Percentiles rank a stretch among this genome's conserved stretches.
phyloP scores from a whole-genome alignment of 352 stramenopile species.

The Hyaloperonospora brassicae region DNA sequence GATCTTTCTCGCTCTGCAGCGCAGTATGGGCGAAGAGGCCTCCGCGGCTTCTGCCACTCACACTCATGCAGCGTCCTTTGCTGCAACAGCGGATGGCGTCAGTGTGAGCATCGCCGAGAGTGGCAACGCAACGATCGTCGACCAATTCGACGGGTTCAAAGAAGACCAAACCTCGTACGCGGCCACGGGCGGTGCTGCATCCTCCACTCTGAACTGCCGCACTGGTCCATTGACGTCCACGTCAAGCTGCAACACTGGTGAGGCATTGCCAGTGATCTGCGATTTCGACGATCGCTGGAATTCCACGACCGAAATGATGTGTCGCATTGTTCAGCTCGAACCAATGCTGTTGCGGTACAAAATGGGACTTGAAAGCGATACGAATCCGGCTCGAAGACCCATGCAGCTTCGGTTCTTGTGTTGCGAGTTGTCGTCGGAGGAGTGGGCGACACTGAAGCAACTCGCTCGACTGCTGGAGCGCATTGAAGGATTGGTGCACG shows the following conservation, averaged over 20 bases:
- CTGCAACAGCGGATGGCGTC: constrained; percentile 20
- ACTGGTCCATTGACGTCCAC: constrained; percentile 1
- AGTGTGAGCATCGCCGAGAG: constrained; percentile 24
- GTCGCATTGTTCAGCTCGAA: constrained; percentile 70
- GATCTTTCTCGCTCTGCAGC: constrained; percentile 69
- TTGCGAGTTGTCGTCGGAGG: constrained; percentile 56
- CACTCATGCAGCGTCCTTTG: constrained; percentile 17
- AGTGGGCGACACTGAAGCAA: constrained; percentile 66
- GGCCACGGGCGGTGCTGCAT: constrained; percentile 9
- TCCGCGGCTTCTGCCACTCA: constrained; percentile 17
- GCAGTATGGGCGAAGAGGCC: constrained; percentile 44
- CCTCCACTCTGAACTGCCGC: constrained; percentile 3
- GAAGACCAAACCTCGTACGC: constrained; percentile 9
- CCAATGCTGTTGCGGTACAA: constrained; percentile 67
- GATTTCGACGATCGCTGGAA: constrained; percentile 75
- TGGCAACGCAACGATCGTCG: constrained; percentile 10
- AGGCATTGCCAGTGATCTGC: constrained; percentile 59
- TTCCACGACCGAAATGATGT: constrained; percentile 73
- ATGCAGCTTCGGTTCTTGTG: constrained; percentile 78
- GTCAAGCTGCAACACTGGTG: constrained; percentile 11
- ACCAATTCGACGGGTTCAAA: constrained; percentile 17
- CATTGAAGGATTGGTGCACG: constrained; percentile 57
- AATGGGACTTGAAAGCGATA: constrained; percentile 64
- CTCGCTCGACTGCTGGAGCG: constrained; percentile 54
- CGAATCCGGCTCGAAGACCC: constrained; percentile 50